These are phyloP conservation scores for Colletotrichum lini DNA, from an alignment of 2,329 filamentous ascomycete species.

Conservation along the genomic window DNA sequence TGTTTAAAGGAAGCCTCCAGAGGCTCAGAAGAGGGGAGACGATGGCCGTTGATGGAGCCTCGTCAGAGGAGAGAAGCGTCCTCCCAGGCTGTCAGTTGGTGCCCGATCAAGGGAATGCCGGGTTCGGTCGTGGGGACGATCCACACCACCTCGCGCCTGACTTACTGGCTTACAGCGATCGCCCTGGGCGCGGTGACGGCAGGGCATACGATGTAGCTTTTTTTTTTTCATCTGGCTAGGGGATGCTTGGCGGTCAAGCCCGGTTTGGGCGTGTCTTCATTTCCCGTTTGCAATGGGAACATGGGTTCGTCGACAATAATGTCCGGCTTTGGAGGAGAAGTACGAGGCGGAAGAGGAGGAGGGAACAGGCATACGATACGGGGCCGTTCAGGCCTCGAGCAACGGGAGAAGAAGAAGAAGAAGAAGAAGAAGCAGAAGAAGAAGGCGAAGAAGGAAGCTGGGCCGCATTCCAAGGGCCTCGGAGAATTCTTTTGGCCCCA, in stretches of 20 bases:
- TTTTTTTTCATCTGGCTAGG: no score
- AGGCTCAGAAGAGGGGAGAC: not conserved
- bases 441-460: constrained; percentile 9
- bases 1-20: constrained; percentile 35
- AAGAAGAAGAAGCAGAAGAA: not conserved
- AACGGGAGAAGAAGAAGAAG: no score
- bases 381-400: no score
- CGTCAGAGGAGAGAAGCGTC: not conserved
- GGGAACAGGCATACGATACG: no score
- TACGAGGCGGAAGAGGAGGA: not conserved
- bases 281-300: constrained; percentile 18
- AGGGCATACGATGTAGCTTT: not conserved
- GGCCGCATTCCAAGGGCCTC: constrained; percentile 19
- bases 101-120: constrained; percentile 40
- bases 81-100: constrained; percentile 18
- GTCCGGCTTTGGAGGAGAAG: no score
- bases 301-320: not conserved
- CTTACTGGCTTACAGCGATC: constrained; percentile 41
- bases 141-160: constrained; percentile 38
- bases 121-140: constrained; percentile 30
- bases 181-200: constrained; percentile 34
- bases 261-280: constrained; percentile 8
- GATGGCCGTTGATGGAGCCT: not conserved
- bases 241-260: constrained; percentile 2
- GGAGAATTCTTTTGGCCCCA: constrained; percentile 7